Conservation (phyloP, 225 moss, liverwort and hornwort genomes). For the Ulota crispa region DNA sequence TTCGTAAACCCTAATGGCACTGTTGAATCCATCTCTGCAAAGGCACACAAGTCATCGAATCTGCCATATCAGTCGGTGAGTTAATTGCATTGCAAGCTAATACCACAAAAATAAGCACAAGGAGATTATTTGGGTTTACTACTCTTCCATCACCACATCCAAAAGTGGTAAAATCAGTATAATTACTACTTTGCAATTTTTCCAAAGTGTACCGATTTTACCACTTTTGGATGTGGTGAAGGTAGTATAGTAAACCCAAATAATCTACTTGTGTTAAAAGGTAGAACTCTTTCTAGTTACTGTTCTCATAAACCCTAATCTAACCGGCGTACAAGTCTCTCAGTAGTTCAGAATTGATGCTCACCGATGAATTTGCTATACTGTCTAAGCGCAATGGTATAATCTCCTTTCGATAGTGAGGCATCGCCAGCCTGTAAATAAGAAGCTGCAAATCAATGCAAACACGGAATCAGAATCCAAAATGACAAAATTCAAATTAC, state of each 20-base stretch:
- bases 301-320: conserved; percentile 15
- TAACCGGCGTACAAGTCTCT: neutral
- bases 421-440: conserved; percentile 81
- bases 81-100: conserved; percentile 6
- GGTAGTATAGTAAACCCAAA: too few relatives aligned
- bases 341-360: conserved; percentile 4
- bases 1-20: conserved; percentile 85
- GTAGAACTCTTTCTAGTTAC: neutral
- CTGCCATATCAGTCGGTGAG: neutral
- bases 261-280: neutral
- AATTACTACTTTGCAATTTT: too few relatives aligned
- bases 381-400: conserved; percentile 69
- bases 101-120: neutral
- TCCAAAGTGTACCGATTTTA: too few relatives aligned
- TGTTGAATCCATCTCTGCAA: conserved; percentile 76
- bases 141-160: too few relatives aligned
- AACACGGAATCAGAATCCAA: conserved; percentile 14
- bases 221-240: too few relatives aligned
- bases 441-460: conserved; percentile 35
- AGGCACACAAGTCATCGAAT: conserved; percentile 9
- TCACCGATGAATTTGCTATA: conserved; percentile 61
- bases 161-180: too few relatives aligned
- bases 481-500: neutral
- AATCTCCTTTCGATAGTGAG: conserved; percentile 78
- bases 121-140: too few relatives aligned